Conservation (phyloP, 2,329 filamentous ascomycete genomes). For the Calonectria pseudoreteaudii region DNA sequence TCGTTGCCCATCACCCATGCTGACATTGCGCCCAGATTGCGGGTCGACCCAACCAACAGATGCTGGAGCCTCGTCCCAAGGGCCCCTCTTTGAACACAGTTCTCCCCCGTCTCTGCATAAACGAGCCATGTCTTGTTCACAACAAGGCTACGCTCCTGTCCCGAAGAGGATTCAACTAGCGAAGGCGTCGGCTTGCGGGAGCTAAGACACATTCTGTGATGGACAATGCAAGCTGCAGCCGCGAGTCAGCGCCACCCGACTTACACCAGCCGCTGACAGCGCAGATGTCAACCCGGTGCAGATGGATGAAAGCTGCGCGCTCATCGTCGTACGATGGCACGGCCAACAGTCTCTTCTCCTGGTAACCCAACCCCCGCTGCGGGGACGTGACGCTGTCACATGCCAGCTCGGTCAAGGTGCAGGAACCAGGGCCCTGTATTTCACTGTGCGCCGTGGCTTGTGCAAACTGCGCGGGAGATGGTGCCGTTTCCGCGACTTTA, state of each 20-base stretch:
- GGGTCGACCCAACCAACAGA: neutral
- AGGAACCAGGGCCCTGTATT: neutral
- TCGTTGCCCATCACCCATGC: constrained; percentile 4
- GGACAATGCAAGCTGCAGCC: neutral
- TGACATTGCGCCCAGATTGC: neutral
- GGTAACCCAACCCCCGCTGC: neutral
- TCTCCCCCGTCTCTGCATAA: neutral
- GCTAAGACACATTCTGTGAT: neutral
- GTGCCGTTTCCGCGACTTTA: neutral
- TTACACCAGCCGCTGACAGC: neutral
- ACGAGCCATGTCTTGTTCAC: neutral
- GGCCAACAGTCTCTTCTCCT: neutral
- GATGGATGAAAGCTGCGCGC: neutral
- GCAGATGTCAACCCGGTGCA: neutral
- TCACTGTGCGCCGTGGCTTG: neutral
- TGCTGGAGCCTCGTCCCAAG: neutral
- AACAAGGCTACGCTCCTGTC: neutral
- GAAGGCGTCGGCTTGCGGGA: neutral
- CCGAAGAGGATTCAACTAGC: neutral
- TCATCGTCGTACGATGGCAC: constrained; percentile 3
- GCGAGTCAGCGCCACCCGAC: neutral
- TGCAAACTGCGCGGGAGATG: neutral
- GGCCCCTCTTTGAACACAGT: neutral
- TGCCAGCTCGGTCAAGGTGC: neutral
- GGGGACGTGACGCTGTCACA: constrained; percentile 1